Conservation (phyloP, 1,284 basidiomycete species). For the Boletellus sp. region DNA sequence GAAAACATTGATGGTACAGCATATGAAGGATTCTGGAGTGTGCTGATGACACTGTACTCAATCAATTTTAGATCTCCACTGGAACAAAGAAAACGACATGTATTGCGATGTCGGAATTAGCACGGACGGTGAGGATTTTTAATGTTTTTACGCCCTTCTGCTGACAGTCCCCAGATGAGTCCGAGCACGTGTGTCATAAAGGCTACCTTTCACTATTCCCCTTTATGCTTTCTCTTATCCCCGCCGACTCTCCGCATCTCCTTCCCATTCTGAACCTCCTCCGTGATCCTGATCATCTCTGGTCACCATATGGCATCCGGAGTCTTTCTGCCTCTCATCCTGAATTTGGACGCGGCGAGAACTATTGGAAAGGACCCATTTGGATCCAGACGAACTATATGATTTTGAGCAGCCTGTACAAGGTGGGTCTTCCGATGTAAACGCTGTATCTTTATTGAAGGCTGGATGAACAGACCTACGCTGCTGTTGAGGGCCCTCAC, state of each 20-base stretch:
- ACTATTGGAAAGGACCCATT: constrained; percentile 95
- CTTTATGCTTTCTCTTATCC: constrained; percentile 77
- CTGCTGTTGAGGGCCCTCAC: constrained; percentile 74
- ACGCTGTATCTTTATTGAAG: constrained; percentile 6
- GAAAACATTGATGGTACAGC: constrained; percentile 80
- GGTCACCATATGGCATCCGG: constrained; percentile 87
- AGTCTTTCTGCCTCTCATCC: constrained; percentile 82
- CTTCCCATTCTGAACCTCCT: constrained; percentile 78
- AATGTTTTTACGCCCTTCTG: neutral
- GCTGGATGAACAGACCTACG: constrained; percentile 60
- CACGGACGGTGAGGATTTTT: constrained; percentile 58
- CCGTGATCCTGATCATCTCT: constrained; percentile 77
- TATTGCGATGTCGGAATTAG: constrained; percentile 89
- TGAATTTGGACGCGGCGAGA: constrained; percentile 87
- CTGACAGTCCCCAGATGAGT: constrained; percentile 63
- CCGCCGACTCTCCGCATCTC: constrained; percentile 73
- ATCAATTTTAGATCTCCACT: constrained; percentile 73
- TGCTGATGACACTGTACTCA: constrained; percentile 4
- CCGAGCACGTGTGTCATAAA: constrained; percentile 84
- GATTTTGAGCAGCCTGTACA: constrained; percentile 72
- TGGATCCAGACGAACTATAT: constrained; percentile 98
- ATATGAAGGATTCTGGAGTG: neutral
- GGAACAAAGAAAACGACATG: constrained; percentile 86
- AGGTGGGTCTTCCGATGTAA: constrained; percentile 41
- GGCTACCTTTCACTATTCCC: constrained; percentile 95